Evolutionary conservation across 352 stramenopile species (phyloP).

Genomic region (Pythium rhizo-oryzae): DNA sequence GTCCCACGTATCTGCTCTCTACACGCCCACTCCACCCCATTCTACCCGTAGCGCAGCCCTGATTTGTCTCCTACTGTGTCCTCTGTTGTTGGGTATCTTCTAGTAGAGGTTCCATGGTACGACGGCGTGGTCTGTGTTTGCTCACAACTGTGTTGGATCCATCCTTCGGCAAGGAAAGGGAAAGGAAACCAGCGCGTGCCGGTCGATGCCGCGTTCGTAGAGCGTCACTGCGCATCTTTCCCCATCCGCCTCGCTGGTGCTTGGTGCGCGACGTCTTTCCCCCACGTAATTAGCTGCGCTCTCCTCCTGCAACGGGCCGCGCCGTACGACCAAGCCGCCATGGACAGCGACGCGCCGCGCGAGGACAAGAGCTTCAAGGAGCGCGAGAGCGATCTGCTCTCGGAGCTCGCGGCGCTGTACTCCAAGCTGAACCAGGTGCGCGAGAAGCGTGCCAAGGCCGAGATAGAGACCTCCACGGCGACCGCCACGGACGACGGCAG

Average conservation of each 20-base stretch:
- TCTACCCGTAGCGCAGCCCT: no score
- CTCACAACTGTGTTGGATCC: no score
- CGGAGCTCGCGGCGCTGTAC: constrained; percentile 75
- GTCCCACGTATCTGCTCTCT: no score
- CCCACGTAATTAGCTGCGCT: neutral
- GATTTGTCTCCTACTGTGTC: no score
- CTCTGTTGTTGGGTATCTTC: neutral
- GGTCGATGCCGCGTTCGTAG: no score
- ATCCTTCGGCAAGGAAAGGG: no score
- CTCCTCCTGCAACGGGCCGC: neutral
- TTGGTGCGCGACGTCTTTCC: no score
- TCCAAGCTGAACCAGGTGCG: constrained; percentile 84
- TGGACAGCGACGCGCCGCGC: constrained; percentile 29
- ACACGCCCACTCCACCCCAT: no score
- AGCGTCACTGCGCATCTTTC: neutral
- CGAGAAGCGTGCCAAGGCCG: constrained; percentile 73
- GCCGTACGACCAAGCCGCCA: neutral
- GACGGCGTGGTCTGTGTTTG: no score
- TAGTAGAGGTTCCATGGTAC: constrained; percentile 1
- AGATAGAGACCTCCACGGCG: constrained; percentile 46
- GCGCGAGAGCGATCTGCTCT: constrained; percentile 65
- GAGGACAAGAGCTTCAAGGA: constrained; percentile 58
- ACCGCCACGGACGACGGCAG: constrained; percentile 28
- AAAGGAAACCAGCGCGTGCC: constrained; percentile 1
- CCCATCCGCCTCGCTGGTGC: no score